phyloP scores from a whole-genome alignment of 108 stramenopile genomes.

The Cyclotella atomus region DNA sequence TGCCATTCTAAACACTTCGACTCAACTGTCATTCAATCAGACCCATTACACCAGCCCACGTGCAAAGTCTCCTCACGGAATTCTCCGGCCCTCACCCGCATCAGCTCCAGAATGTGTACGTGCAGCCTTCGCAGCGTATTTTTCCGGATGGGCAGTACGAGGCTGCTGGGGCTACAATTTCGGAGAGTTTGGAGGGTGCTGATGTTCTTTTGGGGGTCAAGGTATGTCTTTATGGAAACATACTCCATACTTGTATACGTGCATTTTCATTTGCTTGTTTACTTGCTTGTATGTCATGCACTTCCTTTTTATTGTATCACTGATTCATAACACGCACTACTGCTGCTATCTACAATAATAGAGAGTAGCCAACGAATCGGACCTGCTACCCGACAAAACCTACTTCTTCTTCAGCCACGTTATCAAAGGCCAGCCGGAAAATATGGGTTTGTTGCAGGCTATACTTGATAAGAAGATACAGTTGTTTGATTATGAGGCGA shows the following conservation, averaged over 20 bases:
- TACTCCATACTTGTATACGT: background rate
- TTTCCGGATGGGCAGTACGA: conserved; percentile 75
- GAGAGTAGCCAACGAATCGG: conserved; percentile 53
- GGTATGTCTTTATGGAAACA: background rate
- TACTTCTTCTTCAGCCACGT: conserved; percentile 89
- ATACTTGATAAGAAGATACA: conserved; percentile 71
- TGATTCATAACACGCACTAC: no score
- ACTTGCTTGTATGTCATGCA: background rate
- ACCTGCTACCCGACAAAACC: conserved; percentile 60
- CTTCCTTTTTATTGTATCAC: background rate
- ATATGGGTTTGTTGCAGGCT: conserved; percentile 68
- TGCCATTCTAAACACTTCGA: background rate
- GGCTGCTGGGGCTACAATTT: conserved; percentile 69
- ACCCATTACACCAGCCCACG: conserved; percentile 59
- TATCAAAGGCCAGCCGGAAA: conserved; percentile 84
- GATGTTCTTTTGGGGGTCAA: conserved; percentile 87
- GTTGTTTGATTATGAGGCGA: conserved; percentile 88
- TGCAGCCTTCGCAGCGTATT: conserved; percentile 80
- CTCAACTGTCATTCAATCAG: background rate
- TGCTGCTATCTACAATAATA: no score
- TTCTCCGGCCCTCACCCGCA: background rate
- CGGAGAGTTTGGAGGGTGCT: conserved; percentile 67
- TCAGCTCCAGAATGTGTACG: conserved; percentile 37
- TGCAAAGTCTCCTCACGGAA: conserved; percentile 31
- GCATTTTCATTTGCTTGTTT: background rate